Percentiles rank a stretch among this genome's conserved stretches.
phyloP scores from a whole-genome alignment of 1,139 yeast genomes.

The Kodamaea anthophila region DNA sequence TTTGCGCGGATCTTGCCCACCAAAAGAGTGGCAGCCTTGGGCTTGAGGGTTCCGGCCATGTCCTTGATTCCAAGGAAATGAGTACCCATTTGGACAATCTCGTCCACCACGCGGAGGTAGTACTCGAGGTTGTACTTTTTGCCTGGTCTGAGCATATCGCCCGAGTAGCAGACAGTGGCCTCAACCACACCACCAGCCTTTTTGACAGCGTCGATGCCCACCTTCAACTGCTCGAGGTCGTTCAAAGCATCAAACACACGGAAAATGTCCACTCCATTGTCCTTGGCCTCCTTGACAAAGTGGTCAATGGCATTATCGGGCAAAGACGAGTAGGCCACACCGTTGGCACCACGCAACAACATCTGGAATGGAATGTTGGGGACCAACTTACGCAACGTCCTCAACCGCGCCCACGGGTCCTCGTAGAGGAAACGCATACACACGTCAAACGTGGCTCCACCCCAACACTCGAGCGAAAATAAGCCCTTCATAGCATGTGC shows the following conservation, averaged over 20 bases:
- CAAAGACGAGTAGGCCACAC: constrained; percentile 94
- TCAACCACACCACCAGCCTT: constrained; percentile 99
- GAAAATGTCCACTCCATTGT: constrained; percentile 93
- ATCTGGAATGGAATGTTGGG: constrained; percentile 99
- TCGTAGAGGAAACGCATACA: constrained; percentile 97
- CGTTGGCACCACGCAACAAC: constrained; percentile 98
- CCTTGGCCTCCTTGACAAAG: constrained; percentile 89
- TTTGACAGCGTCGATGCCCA: constrained; percentile 96
- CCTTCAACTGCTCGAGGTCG: constrained; percentile 92
- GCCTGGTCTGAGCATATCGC: constrained; percentile 93
- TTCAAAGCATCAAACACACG: constrained; percentile 97
- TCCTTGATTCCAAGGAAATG: constrained; percentile 96
- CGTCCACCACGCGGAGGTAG: constrained; percentile 74
- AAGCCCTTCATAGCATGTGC: constrained; percentile 88
- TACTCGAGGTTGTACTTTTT: constrained; percentile 93
- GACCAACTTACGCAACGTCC: constrained; percentile 78
- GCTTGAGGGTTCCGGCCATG: constrained; percentile 99
- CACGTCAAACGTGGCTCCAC: constrained; percentile 99
- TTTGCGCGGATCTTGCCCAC: constrained; percentile 75
- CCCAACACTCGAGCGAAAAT: constrained; percentile 98
- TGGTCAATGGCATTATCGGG: constrained; percentile 99
- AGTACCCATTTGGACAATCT: constrained; percentile 89
- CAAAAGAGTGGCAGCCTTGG: constrained; percentile 81
- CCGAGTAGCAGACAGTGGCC: constrained; percentile 97
- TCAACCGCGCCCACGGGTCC: constrained; percentile 97